Conservation (phyloP, 441 rosid genomes). For the Bruguiera hainesii region DNA sequence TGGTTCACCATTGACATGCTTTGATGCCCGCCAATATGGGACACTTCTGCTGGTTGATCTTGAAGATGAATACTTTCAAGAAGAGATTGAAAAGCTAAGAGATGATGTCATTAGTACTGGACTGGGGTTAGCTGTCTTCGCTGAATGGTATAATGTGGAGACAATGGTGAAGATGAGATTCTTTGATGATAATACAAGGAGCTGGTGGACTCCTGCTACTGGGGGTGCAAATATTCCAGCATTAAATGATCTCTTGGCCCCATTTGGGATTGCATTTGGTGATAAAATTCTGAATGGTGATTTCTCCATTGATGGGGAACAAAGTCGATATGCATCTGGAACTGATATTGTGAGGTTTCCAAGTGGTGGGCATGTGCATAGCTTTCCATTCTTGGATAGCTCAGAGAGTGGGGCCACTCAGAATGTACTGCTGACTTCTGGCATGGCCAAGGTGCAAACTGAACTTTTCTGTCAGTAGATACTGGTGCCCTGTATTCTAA, state of each 20-base stretch:
- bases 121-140: conserved; percentile 81
- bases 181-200: conserved; percentile 94
- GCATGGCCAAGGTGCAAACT: conserved; percentile 55
- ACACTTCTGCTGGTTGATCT: conserved; percentile 95
- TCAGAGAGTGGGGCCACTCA: conserved; percentile 98
- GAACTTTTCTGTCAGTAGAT: not conserved
- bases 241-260: conserved; percentile 83
- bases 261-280: conserved; percentile 99
- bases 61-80: conserved; percentile 91
- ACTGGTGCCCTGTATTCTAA: conserved; percentile 2
- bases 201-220: conserved; percentile 99
- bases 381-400: conserved; percentile 88
- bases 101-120: conserved; percentile 78
- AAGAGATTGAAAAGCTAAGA: conserved; percentile 88
- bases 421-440: conserved; percentile 63
- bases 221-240: conserved; percentile 99
- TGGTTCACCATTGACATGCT: conserved; percentile 97
- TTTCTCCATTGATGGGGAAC: conserved; percentile 89
- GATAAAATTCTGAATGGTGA: conserved; percentile 96
- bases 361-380: conserved; percentile 75
- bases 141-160: conserved; percentile 98
- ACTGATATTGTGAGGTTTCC: conserved; percentile 95
- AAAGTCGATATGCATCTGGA: conserved; percentile 98
- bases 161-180: conserved; percentile 99
- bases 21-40: conserved; percentile 91